Conservation (phyloP, 208 protist genomes). For the Trypanosomatidae sp. region DNA sequence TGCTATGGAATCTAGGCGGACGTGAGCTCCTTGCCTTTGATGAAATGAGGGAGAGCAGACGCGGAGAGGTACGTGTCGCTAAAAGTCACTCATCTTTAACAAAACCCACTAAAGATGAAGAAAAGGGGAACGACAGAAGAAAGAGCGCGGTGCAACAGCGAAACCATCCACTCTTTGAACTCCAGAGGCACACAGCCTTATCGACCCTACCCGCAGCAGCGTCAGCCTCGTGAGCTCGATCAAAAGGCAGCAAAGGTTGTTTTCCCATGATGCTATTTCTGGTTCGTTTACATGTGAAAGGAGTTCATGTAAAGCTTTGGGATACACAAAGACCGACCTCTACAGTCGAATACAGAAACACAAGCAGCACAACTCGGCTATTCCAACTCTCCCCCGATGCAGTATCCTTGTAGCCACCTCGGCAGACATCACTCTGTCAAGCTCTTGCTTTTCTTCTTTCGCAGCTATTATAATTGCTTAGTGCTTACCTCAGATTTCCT, state of each 20-base stretch:
- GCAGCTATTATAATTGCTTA: too few species aligned
- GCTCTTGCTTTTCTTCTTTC: too few species aligned
- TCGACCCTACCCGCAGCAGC: neutral
- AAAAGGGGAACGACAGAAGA: neutral
- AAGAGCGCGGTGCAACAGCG: neutral
- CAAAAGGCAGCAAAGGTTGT: neutral
- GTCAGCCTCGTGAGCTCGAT: neutral
- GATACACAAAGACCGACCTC: neutral
- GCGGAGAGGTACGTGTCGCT: neutral
- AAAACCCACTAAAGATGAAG: neutral
- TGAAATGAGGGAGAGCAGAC: neutral
- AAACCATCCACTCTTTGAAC: neutral
- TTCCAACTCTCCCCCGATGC: neutral
- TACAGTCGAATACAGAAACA: neutral
- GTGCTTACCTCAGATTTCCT: neutral
- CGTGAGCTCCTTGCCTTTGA: neutral
- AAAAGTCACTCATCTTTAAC: neutral
- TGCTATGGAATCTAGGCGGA: neutral
- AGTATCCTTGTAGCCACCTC: neutral
- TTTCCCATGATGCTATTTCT: neutral
- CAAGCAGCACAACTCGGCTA: neutral
- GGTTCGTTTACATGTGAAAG: neutral
- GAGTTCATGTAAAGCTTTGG: neutral
- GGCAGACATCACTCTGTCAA: neutral
- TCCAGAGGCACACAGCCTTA: neutral